Conservation (phyloP, 169 alveolate species). For the Eimeria nieschulzi region DNA sequence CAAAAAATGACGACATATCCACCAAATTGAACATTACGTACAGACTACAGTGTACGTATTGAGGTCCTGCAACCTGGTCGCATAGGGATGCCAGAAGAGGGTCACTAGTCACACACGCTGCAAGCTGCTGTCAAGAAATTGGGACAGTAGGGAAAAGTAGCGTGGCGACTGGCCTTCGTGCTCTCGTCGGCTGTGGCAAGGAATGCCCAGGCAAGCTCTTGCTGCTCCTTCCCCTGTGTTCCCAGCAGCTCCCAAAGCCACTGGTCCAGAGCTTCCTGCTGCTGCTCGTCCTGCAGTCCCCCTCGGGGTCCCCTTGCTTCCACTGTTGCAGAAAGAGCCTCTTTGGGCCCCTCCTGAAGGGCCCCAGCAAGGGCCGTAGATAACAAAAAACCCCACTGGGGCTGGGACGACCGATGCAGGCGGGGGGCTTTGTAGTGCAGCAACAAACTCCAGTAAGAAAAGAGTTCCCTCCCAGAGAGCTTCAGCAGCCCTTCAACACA, state of each 20-base stretch:
- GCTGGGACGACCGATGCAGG: neutral
- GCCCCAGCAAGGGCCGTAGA: no score
- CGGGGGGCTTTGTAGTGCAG: conserved; percentile 33
- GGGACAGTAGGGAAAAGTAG: no score
- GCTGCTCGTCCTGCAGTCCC: conserved; percentile 1
- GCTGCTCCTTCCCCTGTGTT: conserved; percentile 15
- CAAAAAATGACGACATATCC: neutral
- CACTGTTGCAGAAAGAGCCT: neutral
- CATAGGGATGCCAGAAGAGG: no score
- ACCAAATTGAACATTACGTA: neutral
- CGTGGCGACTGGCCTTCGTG: neutral
- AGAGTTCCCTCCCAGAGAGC: conserved; percentile 45
- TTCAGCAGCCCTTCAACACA: conserved; percentile 57
- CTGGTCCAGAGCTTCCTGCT: conserved; percentile 1
- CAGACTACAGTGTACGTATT: neutral
- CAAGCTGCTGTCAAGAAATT: no score
- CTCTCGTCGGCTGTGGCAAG: conserved; percentile 13
- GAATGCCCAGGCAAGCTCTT: conserved; percentile 33
- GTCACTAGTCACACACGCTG: no score
- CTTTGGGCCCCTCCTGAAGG: no score
- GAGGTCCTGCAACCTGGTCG: no score
- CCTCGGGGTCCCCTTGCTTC: neutral
- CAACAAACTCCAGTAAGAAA: conserved; percentile 51
- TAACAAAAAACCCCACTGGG: no score
- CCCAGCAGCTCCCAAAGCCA: conserved; percentile 50